Evolutionary conservation across 305 asterid species (phyloP).

Genomic region (Fraxinus velutina): DNA sequence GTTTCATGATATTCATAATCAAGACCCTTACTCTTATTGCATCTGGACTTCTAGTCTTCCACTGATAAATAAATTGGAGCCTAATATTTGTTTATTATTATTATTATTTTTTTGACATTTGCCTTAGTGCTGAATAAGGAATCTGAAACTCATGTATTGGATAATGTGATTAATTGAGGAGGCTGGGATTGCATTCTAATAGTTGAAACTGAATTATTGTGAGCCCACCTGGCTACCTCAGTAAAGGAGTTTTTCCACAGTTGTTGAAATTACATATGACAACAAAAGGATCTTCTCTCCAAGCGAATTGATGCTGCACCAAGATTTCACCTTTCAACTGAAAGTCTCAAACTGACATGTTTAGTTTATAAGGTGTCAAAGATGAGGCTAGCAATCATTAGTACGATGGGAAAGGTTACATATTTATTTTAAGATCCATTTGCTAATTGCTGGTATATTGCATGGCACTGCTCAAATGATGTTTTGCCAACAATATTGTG

Average conservation of each 20-base stretch:
- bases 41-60: neutral
- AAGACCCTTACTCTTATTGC: neutral
- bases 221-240: neutral
- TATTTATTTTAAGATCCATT: neutral
- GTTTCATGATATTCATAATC: neutral
- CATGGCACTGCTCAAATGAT: neutral
- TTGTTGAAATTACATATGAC: neutral
- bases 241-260: neutral
- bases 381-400: neutral
- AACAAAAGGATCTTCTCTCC: neutral
- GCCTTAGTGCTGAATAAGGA: neutral
- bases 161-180: neutral
- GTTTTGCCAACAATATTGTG: neutral
- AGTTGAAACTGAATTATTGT: neutral
- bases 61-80: neutral
- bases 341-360: neutral
- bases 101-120: neutral
- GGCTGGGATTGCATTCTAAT: neutral
- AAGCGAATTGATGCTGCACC: neutral
- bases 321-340: neutral
- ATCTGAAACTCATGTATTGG: neutral
- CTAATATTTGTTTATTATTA: neutral
- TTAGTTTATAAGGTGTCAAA: neutral
- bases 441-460: neutral
- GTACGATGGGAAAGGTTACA: neutral